Base-by-base conservation (phyloP, 768 basidiomycete genomes). In the Amylocystis lapponica region DNA sequence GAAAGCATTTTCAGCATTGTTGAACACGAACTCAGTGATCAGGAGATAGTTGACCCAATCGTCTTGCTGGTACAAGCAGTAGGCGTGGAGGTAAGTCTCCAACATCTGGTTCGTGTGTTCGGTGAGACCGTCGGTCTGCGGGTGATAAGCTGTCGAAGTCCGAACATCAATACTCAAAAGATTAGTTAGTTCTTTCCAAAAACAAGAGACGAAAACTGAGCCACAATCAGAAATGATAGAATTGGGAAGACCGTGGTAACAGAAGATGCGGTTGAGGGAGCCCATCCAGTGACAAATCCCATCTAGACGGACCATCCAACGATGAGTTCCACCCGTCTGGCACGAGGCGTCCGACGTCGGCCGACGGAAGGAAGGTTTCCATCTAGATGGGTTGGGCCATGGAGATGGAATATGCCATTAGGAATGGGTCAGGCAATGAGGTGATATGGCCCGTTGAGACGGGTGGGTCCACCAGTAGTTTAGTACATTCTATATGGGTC, bases 81-180 rank as follows among this genome's bases (percentile, higher is more conserved):
- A 70, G 23, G 57, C 47, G 10, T 58, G 59, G 7, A 75, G 56
- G 43, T 68, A 69, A 0, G 56, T 50, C 37, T 69, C 65, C n/a
- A 70, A 51, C 5, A 54, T 61, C 50, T 68, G 60, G 38, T 69
- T 71, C n/a, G 53, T 54, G n/a, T 59, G 46, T 52, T 69, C 68
- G 0, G 65, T 67, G 19, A 57, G 59, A 43, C 64, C 58, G 42
- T 72, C 65, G 3, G 66, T 63, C 47, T 74, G 61, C 0, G 69
- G 70, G 37, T 74, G 74, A 46, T 66, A 73, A 0, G 66, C 68
- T 0, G 66, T 70, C 3, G 57, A 67, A 1, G 55, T 55, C 23
- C 39, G 5, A 7, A 36, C 19, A 12, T 56, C 27, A 25, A 51
- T 22, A 4, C 52, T 29, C 8, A 46, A 35, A 0, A 33, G 31